A percentile compares a stretch with the other conserved stretches of the same genome.
These are phyloP conservation scores for Adansonia rubrostipa DNA, from an alignment of 441 rosid species.

Conservation along the genomic window DNA sequence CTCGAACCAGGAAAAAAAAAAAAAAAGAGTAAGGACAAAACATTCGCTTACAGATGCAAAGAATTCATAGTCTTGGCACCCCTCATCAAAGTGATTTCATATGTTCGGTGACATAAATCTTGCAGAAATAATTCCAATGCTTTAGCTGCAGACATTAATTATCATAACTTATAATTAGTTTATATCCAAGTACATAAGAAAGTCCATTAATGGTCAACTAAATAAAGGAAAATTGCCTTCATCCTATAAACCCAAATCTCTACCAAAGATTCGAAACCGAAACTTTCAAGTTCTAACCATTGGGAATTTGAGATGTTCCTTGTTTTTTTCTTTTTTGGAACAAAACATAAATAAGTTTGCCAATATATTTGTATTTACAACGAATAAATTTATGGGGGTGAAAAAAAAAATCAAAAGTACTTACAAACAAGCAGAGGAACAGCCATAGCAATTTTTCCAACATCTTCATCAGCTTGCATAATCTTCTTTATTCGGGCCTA, in stretches of 20 bases:
- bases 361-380: not conserved
- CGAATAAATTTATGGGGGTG: not conserved
- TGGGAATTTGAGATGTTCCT: not conserved
- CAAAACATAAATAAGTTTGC: not conserved
- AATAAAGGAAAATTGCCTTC: not conserved
- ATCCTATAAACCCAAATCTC: not conserved
- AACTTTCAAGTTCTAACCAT: constrained; percentile 1
- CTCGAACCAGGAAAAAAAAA: too few relatives aligned
- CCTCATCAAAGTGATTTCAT: constrained; percentile 46
- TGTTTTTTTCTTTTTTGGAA: not conserved
- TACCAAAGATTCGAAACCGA: constrained; percentile 4
- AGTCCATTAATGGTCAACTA: too few relatives aligned
- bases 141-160: constrained; percentile 45
- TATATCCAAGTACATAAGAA: not conserved
- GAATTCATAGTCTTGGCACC: constrained; percentile 57
- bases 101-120: constrained; percentile 57
- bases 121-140: constrained; percentile 62
- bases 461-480: constrained; percentile 69
- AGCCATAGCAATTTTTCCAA: constrained; percentile 65
- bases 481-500: constrained; percentile 65
- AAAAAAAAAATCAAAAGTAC: constrained; percentile 25
- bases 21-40: not conserved
- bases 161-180: constrained; percentile 9
- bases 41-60: constrained; percentile 46
- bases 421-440: constrained; percentile 68